Base-by-base conservation (phyloP, 352 stramenopile species). In the Globisporangium iwayamae region DNA sequence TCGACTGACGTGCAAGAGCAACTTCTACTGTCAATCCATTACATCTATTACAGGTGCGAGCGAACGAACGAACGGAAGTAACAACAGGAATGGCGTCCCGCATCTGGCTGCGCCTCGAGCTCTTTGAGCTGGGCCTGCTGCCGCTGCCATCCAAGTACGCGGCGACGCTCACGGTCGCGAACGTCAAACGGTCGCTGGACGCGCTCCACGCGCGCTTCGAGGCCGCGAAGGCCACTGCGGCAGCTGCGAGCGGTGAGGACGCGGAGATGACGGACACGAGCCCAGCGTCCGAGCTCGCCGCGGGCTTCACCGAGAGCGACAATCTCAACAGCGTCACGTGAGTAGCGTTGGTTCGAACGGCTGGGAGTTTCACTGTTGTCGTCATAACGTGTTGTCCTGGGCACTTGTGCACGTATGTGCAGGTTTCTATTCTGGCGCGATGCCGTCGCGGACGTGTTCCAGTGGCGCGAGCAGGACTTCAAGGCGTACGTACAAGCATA, bases 101-200 rank as follows among this genome's bases (percentile, higher is more conserved):
- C 59, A 82, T 94, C 60, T 94, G 86, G 86, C 72, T 94, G 50
- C 86, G 86, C 48, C 67, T 94, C 28, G 86, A 94, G 74, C 82
- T 94, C 54, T 93, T 94, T 64, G 86, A 94, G 78, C 75, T 91
- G n/a, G 85, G 85, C 25, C 62, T 92, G 22, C 60, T 94, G 63
- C 77, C 83, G 56, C 67, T 94, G 57, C 83, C 84, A 45, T 90
- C 83, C 66, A 90, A 90, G 54, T 79, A 86, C 64, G 69, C 82
- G 18, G 67, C 74, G 7, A 84, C 80, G 34, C 68, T 93, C 18
- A 92, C 83, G 18, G 57, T 91, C 41, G 58, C 67, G 28, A 89
- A 89, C 53, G 79, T 90, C 22, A 82, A 79, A 63, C 74, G 75
- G 45, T 83, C 76, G 43, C 69, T 93, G 34, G 74, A 89, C 41